Percentiles rank a stretch among this genome's conserved stretches.
Evolutionary conservation across 2,329 filamentous ascomycete species (phyloP).

Genomic region (Chaetomium sp.): DNA sequence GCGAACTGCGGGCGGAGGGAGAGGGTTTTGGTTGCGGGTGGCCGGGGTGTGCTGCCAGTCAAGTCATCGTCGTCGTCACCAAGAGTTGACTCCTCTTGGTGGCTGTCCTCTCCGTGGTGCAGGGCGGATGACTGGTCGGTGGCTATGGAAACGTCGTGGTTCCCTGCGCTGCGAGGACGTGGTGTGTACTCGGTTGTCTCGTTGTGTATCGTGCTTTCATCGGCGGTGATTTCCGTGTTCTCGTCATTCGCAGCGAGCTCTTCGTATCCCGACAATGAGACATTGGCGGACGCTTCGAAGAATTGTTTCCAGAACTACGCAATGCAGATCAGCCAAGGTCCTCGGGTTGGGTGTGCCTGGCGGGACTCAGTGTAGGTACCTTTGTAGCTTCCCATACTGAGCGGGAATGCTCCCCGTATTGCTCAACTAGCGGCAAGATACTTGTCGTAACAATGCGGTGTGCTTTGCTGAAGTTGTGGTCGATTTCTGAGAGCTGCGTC

Average conservation of each 20-base stretch:
- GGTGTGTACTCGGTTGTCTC: constrained; percentile 39
- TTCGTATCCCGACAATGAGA: constrained; percentile 91
- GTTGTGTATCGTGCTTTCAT: constrained; percentile 51
- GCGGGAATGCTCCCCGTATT: constrained; percentile 89
- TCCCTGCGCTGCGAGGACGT: constrained; percentile 26
- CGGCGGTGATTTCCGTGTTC: constrained; percentile 42
- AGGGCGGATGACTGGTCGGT: constrained; percentile 25
- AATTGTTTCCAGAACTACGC: constrained; percentile 98
- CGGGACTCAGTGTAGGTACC: constrained; percentile 39
- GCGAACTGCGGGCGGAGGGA: constrained; percentile 47
- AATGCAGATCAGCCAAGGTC: constrained; percentile 3
- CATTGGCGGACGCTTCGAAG: constrained; percentile 96
- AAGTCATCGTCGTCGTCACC: constrained; percentile 54
- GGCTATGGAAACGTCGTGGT: constrained; percentile 38
- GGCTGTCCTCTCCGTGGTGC: constrained; percentile 22
- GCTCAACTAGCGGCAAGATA: constrained; percentile 87
- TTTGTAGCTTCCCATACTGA: constrained; percentile 97
- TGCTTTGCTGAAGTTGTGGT: constrained; percentile 94
- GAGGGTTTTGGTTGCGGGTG: constrained; percentile 44
- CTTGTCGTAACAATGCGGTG: constrained; percentile 93
- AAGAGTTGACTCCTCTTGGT: constrained; percentile 58
- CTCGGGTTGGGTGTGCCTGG: background rate
- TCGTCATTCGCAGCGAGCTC: constrained; percentile 64
- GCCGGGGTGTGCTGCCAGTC: constrained; percentile 62
- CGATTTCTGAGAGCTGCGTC: constrained; percentile 63